Conservation (phyloP, 371 early-diverging fungal genomes). For the Syncephalastrum monosporum region DNA sequence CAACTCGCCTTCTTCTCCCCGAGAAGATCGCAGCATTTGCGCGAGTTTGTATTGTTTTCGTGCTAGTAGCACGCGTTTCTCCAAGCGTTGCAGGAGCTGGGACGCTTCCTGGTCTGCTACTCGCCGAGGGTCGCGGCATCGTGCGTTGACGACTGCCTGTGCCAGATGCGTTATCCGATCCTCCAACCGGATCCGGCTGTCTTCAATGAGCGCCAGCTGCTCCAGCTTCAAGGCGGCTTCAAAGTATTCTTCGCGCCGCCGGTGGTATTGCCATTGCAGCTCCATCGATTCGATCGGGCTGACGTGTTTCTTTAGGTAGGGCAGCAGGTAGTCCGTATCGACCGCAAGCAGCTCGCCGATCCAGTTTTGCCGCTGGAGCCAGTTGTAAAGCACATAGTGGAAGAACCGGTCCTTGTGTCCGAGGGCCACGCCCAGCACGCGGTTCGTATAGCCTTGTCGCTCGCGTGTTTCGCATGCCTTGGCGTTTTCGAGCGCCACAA, state of each 20-base stretch:
- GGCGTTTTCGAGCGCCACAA: constrained; percentile 28
- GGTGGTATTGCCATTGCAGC: constrained; percentile 77
- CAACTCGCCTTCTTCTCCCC: constrained; percentile 6
- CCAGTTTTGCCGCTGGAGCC: constrained; percentile 46
- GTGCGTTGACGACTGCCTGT: constrained; percentile 70
- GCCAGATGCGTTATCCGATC: constrained; percentile 70
- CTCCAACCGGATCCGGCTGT: constrained; percentile 39
- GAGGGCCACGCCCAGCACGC: constrained; percentile 43
- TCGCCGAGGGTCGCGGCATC: constrained; percentile 41
- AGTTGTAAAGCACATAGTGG: constrained; percentile 70
- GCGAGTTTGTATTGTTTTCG: constrained; percentile 17
- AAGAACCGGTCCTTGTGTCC: constrained; percentile 59
- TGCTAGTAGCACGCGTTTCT: constrained; percentile 13
- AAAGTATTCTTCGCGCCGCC: constrained; percentile 57
- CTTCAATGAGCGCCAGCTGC: constrained; percentile 48
- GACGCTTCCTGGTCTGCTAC: constrained; percentile 13
- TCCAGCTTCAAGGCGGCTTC: constrained; percentile 68
- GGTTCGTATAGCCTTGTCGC: constrained; percentile 10
- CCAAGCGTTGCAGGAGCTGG: constrained; percentile 16
- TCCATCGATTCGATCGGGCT: constrained; percentile 49
- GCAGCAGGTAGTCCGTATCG: constrained; percentile 62
- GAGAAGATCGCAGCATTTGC: constrained; percentile 2
- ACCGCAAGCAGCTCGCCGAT: constrained; percentile 28
- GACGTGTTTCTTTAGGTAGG: constrained; percentile 62
- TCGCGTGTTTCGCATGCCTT: constrained; percentile 8